Evolutionary conservation across 2,329 filamentous ascomycete genomes (phyloP).

Genomic region (Trichophyton simii): DNA sequence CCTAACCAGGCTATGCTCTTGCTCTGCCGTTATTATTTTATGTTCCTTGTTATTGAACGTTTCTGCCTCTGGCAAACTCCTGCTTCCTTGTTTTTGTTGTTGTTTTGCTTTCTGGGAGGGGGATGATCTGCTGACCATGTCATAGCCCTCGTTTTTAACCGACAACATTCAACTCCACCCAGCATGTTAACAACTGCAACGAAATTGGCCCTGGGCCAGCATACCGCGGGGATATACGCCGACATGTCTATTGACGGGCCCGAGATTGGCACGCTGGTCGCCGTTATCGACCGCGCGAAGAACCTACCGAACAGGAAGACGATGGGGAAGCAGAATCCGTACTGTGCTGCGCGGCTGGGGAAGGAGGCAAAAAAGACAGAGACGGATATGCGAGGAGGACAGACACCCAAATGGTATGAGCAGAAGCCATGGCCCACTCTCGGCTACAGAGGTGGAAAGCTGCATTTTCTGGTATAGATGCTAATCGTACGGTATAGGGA

Average conservation of each 20-base stretch:
- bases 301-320: slow-evolving; percentile 94
- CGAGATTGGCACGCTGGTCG: slow-evolving; percentile 80
- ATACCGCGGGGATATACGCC: slow-evolving; percentile 86
- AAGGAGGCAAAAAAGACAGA: slow-evolving; percentile 97
- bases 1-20: background rate
- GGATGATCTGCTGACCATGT: background rate
- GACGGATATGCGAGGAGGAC: slow-evolving; percentile 84
- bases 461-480: background rate
- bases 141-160: background rate
- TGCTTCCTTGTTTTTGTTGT: background rate
- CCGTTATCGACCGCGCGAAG: slow-evolving; percentile 87
- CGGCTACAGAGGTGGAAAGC: background rate
- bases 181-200: slow-evolving; percentile 10
- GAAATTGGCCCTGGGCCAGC: slow-evolving; percentile 25
- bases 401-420: slow-evolving; percentile 84
- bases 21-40: background rate
- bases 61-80: background rate
- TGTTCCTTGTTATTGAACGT: background rate
- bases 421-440: background rate
- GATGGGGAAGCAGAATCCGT: slow-evolving; percentile 97
- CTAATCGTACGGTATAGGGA: slow-evolving; percentile 51
- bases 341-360: slow-evolving; percentile 82
- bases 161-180: background rate
- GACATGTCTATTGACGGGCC: slow-evolving; percentile 91
- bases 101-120: background rate